Evolutionary conservation across 805 yeast genomes (phyloP).

Genomic region (Candida chauliodis): DNA sequence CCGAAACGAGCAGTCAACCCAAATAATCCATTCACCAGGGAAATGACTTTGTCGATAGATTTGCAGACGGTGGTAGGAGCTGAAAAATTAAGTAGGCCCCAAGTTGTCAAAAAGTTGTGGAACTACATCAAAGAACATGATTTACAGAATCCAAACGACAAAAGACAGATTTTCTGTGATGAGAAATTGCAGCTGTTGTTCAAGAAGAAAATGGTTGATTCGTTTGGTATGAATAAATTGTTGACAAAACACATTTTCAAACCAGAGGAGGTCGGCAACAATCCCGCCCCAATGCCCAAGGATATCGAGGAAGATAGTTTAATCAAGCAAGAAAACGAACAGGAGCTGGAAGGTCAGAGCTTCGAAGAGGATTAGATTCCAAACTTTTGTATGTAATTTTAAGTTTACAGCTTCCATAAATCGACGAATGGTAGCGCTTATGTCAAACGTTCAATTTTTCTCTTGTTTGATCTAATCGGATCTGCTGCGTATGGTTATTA

Average conservation of each 20-base stretch:
- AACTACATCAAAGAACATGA: slow-evolving; percentile 58
- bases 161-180: slow-evolving; percentile 63
- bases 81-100: slow-evolving; percentile 55
- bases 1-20: slow-evolving; percentile 18
- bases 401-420: not conserved
- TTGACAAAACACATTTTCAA: slow-evolving; percentile 49
- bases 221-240: slow-evolving; percentile 58
- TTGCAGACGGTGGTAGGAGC: slow-evolving; percentile 46
- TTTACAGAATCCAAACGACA: slow-evolving; percentile 65
- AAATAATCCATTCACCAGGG: slow-evolving; percentile 40
- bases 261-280: slow-evolving; percentile 21
- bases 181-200: slow-evolving; percentile 53
- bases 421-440: not conserved
- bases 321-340: slow-evolving; percentile 11
- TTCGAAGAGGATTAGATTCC: slow-evolving; percentile 5
- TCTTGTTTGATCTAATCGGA: not conserved
- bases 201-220: slow-evolving; percentile 49
- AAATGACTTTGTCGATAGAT: slow-evolving; percentile 47
- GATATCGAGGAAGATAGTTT: slow-evolving; percentile 4
- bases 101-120: slow-evolving; percentile 70
- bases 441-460: too few species aligned
- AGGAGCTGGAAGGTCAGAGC: slow-evolving; percentile 8
- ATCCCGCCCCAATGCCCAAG: not conserved
- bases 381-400: not conserved
- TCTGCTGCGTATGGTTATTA: not conserved